Conservation (phyloP, 495 filamentous ascomycete genomes). For the Parmelia sp. region DNA sequence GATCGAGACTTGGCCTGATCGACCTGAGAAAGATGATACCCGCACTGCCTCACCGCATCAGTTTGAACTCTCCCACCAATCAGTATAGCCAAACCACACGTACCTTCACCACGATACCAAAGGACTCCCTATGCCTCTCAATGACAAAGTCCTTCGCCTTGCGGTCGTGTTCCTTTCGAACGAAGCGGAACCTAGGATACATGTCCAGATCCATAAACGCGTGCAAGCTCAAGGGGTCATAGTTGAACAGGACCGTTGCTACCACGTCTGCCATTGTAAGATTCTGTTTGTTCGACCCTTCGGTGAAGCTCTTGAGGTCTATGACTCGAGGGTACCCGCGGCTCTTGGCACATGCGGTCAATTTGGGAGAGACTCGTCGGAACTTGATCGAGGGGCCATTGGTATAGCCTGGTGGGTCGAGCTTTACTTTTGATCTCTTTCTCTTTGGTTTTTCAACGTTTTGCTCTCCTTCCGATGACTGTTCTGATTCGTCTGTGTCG, state of each 20-base stretch:
- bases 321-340: conserved; percentile 9
- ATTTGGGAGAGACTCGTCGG: neutral
- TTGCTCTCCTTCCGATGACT: neutral
- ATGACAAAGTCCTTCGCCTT: conserved; percentile 2
- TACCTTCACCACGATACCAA: conserved; percentile 2
- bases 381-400: neutral
- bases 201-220: neutral
- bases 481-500: neutral
- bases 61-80: neutral
- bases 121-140: neutral
- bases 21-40: conserved; percentile 1
- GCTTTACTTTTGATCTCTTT: conserved; percentile 1
- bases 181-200: neutral
- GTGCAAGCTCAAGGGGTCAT: conserved; percentile 3
- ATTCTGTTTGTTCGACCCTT: conserved; percentile 1
- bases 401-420: conserved; percentile 1
- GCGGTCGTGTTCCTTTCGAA: neutral
- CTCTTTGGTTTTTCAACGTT: neutral
- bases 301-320: neutral
- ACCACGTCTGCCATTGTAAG: conserved; percentile 16
- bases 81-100: neutral
- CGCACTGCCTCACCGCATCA: neutral
- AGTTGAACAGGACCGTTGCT: conserved; percentile 11
- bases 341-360: neutral
- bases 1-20: neutral